Conservation (phyloP, 805 yeast species). For the Barnettozyma siamensis region DNA sequence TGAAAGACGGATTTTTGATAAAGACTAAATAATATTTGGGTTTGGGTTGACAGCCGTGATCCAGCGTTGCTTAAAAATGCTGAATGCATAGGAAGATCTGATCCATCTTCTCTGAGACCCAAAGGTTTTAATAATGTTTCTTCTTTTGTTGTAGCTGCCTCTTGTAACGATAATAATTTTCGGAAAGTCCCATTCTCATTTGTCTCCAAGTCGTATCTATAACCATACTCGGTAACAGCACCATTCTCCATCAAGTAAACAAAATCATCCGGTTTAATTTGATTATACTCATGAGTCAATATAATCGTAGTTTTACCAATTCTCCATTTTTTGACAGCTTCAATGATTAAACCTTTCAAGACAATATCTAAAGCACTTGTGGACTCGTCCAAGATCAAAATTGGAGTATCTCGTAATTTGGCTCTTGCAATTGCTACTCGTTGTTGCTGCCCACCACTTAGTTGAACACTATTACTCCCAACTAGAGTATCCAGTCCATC, state of each 20-base stretch:
- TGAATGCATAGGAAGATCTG: background rate
- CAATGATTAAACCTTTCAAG: conserved; percentile 41
- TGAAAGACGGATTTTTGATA: conserved; percentile 18
- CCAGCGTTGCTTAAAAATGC: background rate
- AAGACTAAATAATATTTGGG: conserved; percentile 16
- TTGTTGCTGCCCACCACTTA: conserved; percentile 93
- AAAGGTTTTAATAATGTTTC: no score
- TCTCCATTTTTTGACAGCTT: conserved; percentile 55
- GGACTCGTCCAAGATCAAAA: conserved; percentile 81
- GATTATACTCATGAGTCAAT: conserved; percentile 69
- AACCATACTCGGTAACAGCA: conserved; percentile 39
- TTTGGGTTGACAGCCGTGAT: conserved; percentile 15
- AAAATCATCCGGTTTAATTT: conserved; percentile 50
- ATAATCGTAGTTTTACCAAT: conserved; percentile 67
- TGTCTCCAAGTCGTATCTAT: conserved; percentile 28
- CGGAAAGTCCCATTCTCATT: conserved; percentile 14
- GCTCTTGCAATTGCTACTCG: conserved; percentile 84
- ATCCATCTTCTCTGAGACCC: background rate
- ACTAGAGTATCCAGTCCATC: conserved; percentile 51
- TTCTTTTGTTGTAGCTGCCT: conserved; percentile 2
- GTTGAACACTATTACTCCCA: conserved; percentile 37
- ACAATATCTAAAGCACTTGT: conserved; percentile 70
- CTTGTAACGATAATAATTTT: conserved; percentile 17
- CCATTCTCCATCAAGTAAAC: conserved; percentile 62
- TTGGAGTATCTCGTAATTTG: conserved; percentile 59